Evolutionary conservation across 371 early-diverging fungal species (phyloP).

Genomic region (Basidiobolus meristosporus): DNA sequence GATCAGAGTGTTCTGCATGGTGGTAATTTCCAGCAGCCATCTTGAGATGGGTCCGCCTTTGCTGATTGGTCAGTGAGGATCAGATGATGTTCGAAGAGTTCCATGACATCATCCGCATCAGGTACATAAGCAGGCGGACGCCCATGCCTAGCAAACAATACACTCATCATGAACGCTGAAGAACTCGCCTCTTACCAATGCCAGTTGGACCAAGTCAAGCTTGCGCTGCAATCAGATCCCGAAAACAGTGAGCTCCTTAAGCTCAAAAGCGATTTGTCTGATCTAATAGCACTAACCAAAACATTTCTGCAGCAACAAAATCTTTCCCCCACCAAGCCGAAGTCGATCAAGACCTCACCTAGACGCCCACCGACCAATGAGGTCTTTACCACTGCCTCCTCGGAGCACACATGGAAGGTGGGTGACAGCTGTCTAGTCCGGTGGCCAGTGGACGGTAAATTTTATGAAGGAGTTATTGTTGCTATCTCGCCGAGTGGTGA

Average conservation of each 20-base stretch:
- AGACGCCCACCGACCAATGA: neutral
- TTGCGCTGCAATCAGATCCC: conserved; percentile 43
- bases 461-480: conserved; percentile 49
- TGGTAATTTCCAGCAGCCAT: too few species aligned
- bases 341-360: too few species aligned
- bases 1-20: too few species aligned
- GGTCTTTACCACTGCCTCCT: conserved; percentile 4
- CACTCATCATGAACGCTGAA: conserved; percentile 19
- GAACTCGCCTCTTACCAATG: conserved; percentile 43
- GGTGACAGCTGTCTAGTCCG: conserved; percentile 46
- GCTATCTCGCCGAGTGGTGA: conserved; percentile 36
- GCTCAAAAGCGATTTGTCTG: conserved; percentile 40
- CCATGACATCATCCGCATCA: too few species aligned
- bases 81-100: too few species aligned
- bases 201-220: conserved; percentile 53
- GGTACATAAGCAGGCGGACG: too few species aligned
- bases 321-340: conserved; percentile 5
- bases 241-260: conserved; percentile 44
- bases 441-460: conserved; percentile 40
- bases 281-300: conserved; percentile 46
- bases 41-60: too few species aligned
- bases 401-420: conserved; percentile 13
- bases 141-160: too few species aligned
- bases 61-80: too few species aligned
- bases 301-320: too few species aligned